A percentile compares a stretch with the other conserved stretches of the same genome.
Evolutionary conservation across 2,329 filamentous ascomycete species (phyloP).

Genomic region (Fusarium marasasianum): DNA sequence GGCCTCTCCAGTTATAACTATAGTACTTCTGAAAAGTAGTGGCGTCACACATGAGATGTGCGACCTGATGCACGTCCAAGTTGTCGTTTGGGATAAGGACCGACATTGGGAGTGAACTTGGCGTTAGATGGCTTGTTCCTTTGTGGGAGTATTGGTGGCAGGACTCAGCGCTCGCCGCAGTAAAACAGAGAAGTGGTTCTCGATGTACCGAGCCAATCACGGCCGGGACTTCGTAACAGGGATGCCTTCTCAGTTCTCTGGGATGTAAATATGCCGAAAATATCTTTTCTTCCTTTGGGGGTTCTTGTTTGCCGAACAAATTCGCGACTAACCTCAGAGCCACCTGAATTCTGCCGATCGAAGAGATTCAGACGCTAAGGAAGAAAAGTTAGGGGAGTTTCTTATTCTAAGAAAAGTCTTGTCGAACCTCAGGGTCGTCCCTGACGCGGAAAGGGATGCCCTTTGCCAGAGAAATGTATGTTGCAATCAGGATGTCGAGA

Average conservation of each 20-base stretch:
- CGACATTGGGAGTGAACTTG: rapidly evolving
- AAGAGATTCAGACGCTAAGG: too few relatives aligned
- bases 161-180: not conserved
- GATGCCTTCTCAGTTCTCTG: not conserved
- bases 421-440: not conserved
- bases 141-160: not conserved
- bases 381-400: too few relatives aligned
- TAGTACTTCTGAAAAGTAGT: not conserved
- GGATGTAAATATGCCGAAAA: too few relatives aligned
- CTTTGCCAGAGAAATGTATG: not conserved
- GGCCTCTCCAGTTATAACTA: constrained; percentile 35
- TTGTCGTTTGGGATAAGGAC: too few relatives aligned
- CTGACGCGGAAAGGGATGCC: not conserved
- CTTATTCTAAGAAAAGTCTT: not conserved
- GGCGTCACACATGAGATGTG: constrained; percentile 20
- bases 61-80: constrained; percentile 36
- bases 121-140: not conserved
- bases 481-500: rapidly evolving
- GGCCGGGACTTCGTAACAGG: rapidly evolving
- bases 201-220: too few relatives aligned
- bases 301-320: not conserved
- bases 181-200: too few relatives aligned
- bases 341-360: too few relatives aligned
- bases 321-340: too few relatives aligned
- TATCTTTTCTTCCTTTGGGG: not conserved